Base-by-base conservation (phyloP, 495 filamentous ascomycete genomes). In the Eremomyces bilateralis region DNA sequence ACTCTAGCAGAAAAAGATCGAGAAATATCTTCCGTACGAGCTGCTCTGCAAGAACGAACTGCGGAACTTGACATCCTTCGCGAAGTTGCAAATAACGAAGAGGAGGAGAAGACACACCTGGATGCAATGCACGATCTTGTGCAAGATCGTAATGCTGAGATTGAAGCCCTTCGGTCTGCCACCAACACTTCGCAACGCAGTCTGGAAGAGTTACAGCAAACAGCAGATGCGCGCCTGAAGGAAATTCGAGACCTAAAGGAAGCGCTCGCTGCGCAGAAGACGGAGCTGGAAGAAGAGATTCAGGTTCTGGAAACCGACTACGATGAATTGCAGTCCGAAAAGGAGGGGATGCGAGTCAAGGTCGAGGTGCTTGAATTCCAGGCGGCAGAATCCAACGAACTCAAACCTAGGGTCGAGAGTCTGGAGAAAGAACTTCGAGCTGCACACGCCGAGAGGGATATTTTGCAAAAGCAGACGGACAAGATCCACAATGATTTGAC, bases 351-450 rank as follows among this genome's bases (percentile, higher is more conserved):
- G 36, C 66, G 69, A 40, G 59, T 57, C 16, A 63, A 65, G 17
- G 59, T 76, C 21, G 51, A 53, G 18, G 53, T 62, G 21, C 56
- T 79, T 3, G 70, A 78, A 42, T 54, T 53, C 18, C 60, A 70
- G 13, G 47, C 75, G 10, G 61, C 40, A 31, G 45, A 33, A 10
- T 41, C 42, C 27, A 40, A 48, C 21, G 40, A 38, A 1, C 19
- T 43, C 10, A 36, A 42, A 24, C 25, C 24, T 22, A 39, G 46
- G 15, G 20, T 37, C 5, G 43, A 49, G 16, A 16, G 28, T 6
- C 42, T 42, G 4, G 46, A 53, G 20, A 43, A 44, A 19, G 43
- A 59, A 33, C 44, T 45, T 24, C 35, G 41, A 5, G 40, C 39
- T 24, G 38, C 46, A 3, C 22, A 43, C 12, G 32, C 37, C 3